Base-by-base conservation (phyloP, 352 stramenopile species). In the Globisporangium lucens region DNA sequence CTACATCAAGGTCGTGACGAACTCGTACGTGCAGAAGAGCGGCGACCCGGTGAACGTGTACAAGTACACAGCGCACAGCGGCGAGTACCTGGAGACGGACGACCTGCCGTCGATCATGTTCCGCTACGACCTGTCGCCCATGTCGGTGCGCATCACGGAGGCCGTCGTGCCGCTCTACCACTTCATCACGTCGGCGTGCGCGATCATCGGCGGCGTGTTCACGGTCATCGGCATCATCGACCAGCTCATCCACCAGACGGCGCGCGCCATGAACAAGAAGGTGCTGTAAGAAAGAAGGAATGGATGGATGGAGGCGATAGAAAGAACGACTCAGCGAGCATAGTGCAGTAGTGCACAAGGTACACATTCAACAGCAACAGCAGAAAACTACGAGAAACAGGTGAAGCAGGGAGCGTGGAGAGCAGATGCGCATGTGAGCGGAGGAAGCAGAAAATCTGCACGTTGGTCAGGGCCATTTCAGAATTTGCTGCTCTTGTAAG, bases 1-100 rank as follows among this genome's bases (percentile, higher is more conserved):
- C 80, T 99, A 99, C 86, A 98, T 99, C 71, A 99, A 99, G 79
- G 96, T 99, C 30, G 94, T 98, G 71, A 98, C 94, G 9, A 98
- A 95, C 77, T 74, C 83, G 77, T 95, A 95, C 71, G 75, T 97
- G 55, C 84, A 98, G 63, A 75, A 66, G 62, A 67, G 65, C 57
- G 80, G 83, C 51, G 76, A 69, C 3, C 69, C 74, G 56, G 71
- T 94, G 71, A 89, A 83, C 52, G 72, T 95, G 61, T 96, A 95
- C 87, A 94, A 95, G 82, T 96, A 96, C 86, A 96, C 89, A 68
- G 87, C 85, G 67, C 85, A 95, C 73, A 93, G 83, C 76, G 92
- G 93, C 73, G 85, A 96, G 75, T 96, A 96, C 68, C 66, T 92
- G 63, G 86, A 95, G 76, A 89, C 87, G 62, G 83, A 93, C 24